Evolutionary conservation across 2,329 filamentous ascomycete genomes (phyloP).

Genomic region (Colletotrichum higginsianum): DNA sequence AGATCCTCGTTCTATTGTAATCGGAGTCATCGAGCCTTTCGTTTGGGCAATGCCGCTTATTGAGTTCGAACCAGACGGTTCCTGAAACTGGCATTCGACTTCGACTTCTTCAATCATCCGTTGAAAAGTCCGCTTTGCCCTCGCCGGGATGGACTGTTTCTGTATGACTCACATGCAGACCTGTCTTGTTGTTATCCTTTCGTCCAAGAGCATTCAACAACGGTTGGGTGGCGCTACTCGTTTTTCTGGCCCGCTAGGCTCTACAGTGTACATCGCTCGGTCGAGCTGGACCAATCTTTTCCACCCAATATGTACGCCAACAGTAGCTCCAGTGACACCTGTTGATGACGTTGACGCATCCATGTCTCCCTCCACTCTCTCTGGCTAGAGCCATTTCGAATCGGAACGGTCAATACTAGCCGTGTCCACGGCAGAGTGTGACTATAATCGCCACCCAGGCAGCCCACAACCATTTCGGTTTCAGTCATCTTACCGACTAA

Average conservation of each 20-base stretch:
- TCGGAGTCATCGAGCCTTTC: background rate
- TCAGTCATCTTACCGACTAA: background rate
- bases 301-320: background rate
- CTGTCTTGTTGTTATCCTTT: background rate
- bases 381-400: background rate
- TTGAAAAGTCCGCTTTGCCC: background rate
- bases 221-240: background rate
- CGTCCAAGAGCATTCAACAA: background rate
- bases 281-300: constrained; percentile 4
- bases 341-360: constrained; percentile 9
- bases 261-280: background rate
- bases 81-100: background rate
- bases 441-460: constrained; percentile 15
- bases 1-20: background rate
- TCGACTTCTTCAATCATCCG: background rate
- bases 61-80: background rate
- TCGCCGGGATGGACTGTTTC: background rate
- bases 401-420: background rate
- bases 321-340: background rate
- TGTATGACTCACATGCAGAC: constrained; percentile 13
- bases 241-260: background rate
- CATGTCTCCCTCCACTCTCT: constrained; percentile 9
- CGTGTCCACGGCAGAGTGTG: background rate
- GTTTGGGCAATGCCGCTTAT: background rate
- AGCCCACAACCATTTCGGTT: background rate